These are phyloP conservation scores for Inonotus obliquus DNA, from an alignment of 1,284 basidiomycete species.

Conservation along the genomic window DNA sequence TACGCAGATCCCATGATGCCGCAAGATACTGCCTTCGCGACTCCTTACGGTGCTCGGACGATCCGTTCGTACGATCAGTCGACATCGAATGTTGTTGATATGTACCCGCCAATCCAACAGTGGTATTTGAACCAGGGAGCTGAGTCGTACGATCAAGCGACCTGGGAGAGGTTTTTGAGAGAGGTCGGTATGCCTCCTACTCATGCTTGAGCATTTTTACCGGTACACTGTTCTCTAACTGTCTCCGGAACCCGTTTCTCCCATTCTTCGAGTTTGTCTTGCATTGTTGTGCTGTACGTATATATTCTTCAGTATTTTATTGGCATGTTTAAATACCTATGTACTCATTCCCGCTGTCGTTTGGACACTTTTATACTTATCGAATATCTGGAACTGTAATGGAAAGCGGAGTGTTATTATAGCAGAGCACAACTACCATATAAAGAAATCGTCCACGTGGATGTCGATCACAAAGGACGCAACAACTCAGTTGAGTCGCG, in stretches of 20 bases:
- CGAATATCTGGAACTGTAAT: too few species aligned
- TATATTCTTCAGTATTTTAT: too few species aligned
- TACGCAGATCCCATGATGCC: background rate
- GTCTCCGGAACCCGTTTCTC: background rate
- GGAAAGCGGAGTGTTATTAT: too few species aligned
- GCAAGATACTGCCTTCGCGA: background rate
- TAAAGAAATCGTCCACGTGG: background rate
- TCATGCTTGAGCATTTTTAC: background rate
- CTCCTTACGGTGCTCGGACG: slow-evolving; percentile 1
- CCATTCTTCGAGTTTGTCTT: background rate
- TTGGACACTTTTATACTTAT: too few species aligned
- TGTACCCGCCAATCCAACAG: background rate
- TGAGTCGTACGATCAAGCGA: background rate
- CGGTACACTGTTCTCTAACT: too few species aligned
- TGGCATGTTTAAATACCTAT: too few species aligned
- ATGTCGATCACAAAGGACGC: slow-evolving; percentile 17
- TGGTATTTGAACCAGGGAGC: background rate
- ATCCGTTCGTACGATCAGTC: background rate
- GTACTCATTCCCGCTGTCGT: too few species aligned
- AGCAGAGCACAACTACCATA: too few species aligned
- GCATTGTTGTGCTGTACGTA: background rate
- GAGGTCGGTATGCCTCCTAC: slow-evolving; percentile 6
- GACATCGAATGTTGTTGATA: background rate
- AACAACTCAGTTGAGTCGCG: background rate
- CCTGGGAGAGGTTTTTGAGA: slow-evolving; percentile 10